phyloP scores from a whole-genome alignment of 2,329 filamentous ascomycete species.

The Periconia sp. region DNA sequence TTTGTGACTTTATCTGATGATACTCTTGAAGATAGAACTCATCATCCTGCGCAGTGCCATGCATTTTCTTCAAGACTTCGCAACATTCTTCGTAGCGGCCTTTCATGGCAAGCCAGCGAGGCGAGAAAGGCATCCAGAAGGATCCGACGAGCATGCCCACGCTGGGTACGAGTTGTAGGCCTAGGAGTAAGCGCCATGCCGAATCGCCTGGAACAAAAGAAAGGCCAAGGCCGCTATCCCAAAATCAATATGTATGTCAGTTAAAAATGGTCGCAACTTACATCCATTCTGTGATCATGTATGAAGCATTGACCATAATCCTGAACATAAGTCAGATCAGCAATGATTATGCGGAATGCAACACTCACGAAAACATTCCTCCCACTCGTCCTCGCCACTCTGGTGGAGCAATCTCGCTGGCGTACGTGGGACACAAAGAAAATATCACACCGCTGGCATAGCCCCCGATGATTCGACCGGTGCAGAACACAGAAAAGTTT shows the following conservation, averaged over 20 bases:
- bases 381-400: conserved; percentile 2
- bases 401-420: conserved; percentile 6
- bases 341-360: conserved; percentile 4
- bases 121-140: conserved; percentile 6
- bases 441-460: conserved; percentile 7
- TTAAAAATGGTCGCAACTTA: no score
- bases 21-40: no score
- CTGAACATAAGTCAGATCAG: conserved; percentile 1
- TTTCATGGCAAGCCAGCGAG: conserved; percentile 1
- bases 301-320: conserved; percentile 3
- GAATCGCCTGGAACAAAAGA: conserved; percentile 5
- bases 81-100: neutral
- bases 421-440: conserved; percentile 5
- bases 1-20: conserved; percentile 10
- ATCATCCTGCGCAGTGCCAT: neutral
- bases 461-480: no score
- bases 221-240: conserved; percentile 13
- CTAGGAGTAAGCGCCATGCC: conserved; percentile 6
- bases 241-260: no score
- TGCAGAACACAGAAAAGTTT: no score
- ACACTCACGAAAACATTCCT: neutral
- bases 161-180: conserved; percentile 2
- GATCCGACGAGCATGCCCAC: conserved; percentile 1
- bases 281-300: conserved; percentile 10
- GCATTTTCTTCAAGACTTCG: conserved; percentile 3